Evolutionary conservation across 1,284 basidiomycete species (phyloP).

Genomic region (Fomitopsis betulina): DNA sequence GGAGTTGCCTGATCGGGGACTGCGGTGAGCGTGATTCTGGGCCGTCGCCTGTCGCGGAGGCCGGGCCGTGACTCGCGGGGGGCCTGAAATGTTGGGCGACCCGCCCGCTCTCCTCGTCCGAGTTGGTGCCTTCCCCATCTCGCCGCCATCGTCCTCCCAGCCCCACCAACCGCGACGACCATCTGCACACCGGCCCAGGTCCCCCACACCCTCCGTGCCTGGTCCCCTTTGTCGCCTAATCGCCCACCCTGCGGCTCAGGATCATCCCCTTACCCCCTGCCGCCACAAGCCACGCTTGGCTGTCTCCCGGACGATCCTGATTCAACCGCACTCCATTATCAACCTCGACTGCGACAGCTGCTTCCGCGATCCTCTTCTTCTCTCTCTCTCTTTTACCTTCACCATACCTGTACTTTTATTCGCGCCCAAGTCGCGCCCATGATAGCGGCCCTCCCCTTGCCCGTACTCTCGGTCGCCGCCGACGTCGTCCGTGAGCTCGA

Average conservation of each 20-base stretch:
- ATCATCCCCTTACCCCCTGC: background rate
- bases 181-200: background rate
- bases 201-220: background rate
- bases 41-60: background rate
- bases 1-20: background rate
- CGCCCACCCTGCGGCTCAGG: background rate
- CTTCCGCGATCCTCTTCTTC: background rate
- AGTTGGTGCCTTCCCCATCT: background rate
- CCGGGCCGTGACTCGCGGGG: background rate
- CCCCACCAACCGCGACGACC: background rate
- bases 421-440: conserved; percentile 27
- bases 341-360: background rate
- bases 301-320: background rate
- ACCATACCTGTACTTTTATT: conserved; percentile 1
- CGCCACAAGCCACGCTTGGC: background rate
- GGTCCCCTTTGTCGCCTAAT: background rate
- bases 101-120: background rate
- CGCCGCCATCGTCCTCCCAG: background rate
- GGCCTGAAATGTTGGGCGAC: background rate
- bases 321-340: background rate
- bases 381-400: background rate
- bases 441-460: conserved; percentile 48
- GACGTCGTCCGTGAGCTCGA: conserved; percentile 64
- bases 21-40: conserved; percentile 1
- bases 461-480: conserved; percentile 58